phyloP scores from a whole-genome alignment of 257 asterid genomes.

The Schizonepeta tenuifolia region DNA sequence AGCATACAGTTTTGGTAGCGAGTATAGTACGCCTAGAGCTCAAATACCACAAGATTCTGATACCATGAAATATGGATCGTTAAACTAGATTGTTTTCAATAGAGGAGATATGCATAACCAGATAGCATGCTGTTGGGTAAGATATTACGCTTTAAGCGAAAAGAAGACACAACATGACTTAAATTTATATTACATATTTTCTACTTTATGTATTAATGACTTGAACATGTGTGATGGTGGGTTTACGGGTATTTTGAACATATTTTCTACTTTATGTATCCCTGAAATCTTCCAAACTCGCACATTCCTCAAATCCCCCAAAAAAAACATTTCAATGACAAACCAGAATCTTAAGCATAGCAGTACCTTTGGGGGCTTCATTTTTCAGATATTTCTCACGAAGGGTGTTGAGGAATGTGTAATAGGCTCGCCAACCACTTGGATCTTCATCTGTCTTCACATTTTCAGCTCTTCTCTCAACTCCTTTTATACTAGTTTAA shows the following conservation, averaged over 20 bases:
- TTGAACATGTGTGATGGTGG: not conserved
- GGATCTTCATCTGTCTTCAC: constrained; percentile 81
- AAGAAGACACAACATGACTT: not conserved
- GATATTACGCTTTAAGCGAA: not conserved
- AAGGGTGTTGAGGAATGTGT: constrained; percentile 66
- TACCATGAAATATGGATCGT: not conserved
- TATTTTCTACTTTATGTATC: too few species aligned
- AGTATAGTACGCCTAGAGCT: constrained; percentile 5
- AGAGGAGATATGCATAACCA: constrained; percentile 11
- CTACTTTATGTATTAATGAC: not conserved
- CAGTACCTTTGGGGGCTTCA: constrained; percentile 76
- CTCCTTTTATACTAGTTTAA: constrained; percentile 60
- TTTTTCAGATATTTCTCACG: constrained; percentile 73
- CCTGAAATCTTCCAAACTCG: not conserved
- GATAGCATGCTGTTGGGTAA: not conserved
- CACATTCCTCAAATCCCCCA: not conserved
- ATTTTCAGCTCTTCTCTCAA: constrained; percentile 67
- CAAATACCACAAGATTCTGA: constrained; percentile 7
- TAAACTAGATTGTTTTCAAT: not conserved
- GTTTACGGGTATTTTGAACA: too few species aligned
- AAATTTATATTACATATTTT: not conserved
- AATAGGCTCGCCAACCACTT: constrained; percentile 87
- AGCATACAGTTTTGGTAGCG: not conserved
- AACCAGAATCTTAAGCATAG: constrained; percentile 21
- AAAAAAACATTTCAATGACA: not conserved